These are phyloP conservation scores for Vitis hybrid DNA, from an alignment of 177 flowering plant species.

Conservation along the genomic window DNA sequence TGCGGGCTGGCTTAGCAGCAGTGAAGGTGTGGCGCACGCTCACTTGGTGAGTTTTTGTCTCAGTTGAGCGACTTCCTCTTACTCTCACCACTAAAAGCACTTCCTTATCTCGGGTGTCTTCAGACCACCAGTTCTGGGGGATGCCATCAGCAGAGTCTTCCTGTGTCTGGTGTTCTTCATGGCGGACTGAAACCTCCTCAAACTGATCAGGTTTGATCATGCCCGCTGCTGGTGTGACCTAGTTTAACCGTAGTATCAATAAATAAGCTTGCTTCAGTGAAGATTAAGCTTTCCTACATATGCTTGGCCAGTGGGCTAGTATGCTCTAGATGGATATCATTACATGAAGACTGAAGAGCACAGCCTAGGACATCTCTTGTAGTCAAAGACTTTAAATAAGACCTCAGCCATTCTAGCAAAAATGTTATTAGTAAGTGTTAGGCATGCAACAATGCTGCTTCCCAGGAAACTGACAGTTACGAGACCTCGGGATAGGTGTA, in stretches of 20 bases:
- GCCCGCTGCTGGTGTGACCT: slow-evolving; percentile 89
- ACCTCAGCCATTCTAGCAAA: too few relatives aligned
- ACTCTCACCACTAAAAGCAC: slow-evolving; percentile 48
- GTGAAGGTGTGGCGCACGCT: slow-evolving; percentile 62
- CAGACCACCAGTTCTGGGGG: slow-evolving; percentile 87
- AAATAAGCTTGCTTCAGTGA: background rate
- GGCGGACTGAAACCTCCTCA: slow-evolving; percentile 67
- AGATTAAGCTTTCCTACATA: too few relatives aligned
- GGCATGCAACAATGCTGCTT: too few relatives aligned
- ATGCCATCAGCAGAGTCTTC: slow-evolving; percentile 77
- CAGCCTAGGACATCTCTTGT: too few relatives aligned
- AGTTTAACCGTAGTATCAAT: slow-evolving; percentile 7
- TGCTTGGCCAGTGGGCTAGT: too few relatives aligned
- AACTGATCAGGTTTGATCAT: slow-evolving; percentile 66
- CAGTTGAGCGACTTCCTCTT: slow-evolving; percentile 52
- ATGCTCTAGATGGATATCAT: too few relatives aligned
- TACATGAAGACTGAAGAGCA: too few relatives aligned
- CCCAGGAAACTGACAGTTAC: background rate
- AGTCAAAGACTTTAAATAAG: too few relatives aligned
- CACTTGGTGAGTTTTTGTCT: slow-evolving; percentile 43
- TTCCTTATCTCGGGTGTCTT: slow-evolving; percentile 88
- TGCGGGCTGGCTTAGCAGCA: slow-evolving; percentile 31
- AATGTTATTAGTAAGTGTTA: too few relatives aligned
- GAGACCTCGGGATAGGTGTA: too few relatives aligned
- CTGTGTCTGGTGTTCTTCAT: slow-evolving; percentile 57